Percentiles rank a stretch among this genome's conserved stretches.
Evolutionary conservation across 139 green algal genomes (phyloP).

Genomic region (Tetradesmus lagerheimii): DNA sequence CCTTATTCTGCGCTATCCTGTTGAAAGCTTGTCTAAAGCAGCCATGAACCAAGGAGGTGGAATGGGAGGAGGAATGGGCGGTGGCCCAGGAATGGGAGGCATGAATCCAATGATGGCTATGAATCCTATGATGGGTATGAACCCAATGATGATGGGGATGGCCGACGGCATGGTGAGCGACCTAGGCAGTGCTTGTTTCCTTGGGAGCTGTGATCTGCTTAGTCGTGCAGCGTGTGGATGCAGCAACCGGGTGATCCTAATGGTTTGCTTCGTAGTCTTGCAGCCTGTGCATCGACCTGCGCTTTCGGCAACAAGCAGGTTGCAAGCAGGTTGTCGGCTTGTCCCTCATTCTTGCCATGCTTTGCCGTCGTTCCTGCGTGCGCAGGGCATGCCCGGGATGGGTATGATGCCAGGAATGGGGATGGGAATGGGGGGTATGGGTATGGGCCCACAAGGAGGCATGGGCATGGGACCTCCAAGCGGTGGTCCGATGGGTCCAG

Average conservation of each 20-base stretch:
- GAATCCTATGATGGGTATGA: constrained; percentile 28
- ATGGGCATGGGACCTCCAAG: constrained; percentile 2
- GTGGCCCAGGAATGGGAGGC: not conserved
- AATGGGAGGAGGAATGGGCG: constrained; percentile 21
- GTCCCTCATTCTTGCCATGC: not conserved
- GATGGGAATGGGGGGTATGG: constrained; percentile 29
- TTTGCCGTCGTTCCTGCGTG: not conserved
- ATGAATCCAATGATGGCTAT: constrained; percentile 36
- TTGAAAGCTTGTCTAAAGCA: not conserved
- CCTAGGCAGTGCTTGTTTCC: not conserved
- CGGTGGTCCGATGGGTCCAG: constrained; percentile 13
- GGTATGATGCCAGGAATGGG: constrained; percentile 38
- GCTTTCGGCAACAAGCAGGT: not conserved
- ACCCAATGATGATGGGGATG: constrained; percentile 44
- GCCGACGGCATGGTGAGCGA: constrained; percentile 18
- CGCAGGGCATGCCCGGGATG: constrained; percentile 4
- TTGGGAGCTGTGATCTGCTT: not conserved
- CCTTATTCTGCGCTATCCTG: not conserved
- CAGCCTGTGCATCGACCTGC: not conserved
- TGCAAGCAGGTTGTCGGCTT: not conserved
- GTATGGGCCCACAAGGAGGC: constrained; percentile 15
- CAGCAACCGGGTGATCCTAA: not conserved
- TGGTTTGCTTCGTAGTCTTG: not conserved
- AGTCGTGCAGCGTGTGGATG: not conserved
- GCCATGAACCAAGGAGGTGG: constrained; percentile 12